Evolutionary conservation across 2,329 filamentous ascomycete species (phyloP), one percentile per base, ranked within the genome.

Genomic region (Didymella glomerata): DNA sequence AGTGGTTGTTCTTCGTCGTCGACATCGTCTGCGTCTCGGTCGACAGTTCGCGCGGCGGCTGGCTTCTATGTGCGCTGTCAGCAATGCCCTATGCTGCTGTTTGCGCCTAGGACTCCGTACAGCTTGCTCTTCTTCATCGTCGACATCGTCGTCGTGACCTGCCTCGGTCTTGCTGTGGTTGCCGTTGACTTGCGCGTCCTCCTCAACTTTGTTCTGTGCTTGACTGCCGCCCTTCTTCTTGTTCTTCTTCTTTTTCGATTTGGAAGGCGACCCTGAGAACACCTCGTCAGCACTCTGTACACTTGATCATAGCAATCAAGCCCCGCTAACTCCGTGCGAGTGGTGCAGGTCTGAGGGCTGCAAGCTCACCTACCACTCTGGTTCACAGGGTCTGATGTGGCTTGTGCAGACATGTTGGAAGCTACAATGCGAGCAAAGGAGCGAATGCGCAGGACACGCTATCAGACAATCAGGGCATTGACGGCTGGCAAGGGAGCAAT

Each of bases 191-290:
- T 65, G 69, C 45, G 61, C 63, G 18, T 54, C 47, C 45, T 74
- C 74, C 22, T 74, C 72, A 18, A 60, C 55, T 58, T 72, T 71
- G 30, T 63, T 68, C 41, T 60, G 65, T 48, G 50, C 64, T 34
- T 59, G 50, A 36, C 41, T 59, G 34, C 50, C 56, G 20, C 50
- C 65, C 66, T 77, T 78, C 70, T 76, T 78, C 70, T 76, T 77
- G 47, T 73, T 77, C 69, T 74, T 77, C 72, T 76, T 78, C 68
- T 77, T 78, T 49, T 76, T 76, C 34, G 71, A 76, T 55, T 77
- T 78, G 14, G 73, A 71, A 4, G 68, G 49, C 30, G 68, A 59
- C 25, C 70, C 75, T 77, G 48, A 2, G 24, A 20, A 41, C 47
- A 6, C 34, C 34, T 16, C 18, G 66, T 74, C 54, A 75, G 71